phyloP scores from a whole-genome alignment of 73 alveolate species.

The Paramecium tetraurelia region DNA sequence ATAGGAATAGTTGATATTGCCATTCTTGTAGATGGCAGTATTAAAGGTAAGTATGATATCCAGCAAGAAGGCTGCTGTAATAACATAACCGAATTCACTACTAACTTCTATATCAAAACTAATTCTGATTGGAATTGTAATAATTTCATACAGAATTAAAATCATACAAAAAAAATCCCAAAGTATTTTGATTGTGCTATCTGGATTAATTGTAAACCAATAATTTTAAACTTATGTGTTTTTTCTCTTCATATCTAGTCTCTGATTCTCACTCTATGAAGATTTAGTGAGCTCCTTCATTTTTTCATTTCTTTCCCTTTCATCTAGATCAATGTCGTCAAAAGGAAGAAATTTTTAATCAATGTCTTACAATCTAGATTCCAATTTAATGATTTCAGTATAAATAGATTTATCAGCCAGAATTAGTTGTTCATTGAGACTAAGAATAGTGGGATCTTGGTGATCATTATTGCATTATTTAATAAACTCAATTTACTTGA shows the following conservation, averaged over 20 bases:
- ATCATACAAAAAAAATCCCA: slow-evolving; percentile 39
- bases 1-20: slow-evolving; percentile 53
- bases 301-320: not conserved
- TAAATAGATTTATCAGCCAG: not conserved
- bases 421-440: not conserved
- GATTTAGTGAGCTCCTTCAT: not conserved
- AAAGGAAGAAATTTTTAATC: not conserved
- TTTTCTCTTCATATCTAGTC: not conserved
- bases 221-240: not conserved
- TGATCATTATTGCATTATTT: not conserved
- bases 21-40: slow-evolving; percentile 66
- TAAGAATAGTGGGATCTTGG: not conserved
- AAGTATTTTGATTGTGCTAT: not conserved
- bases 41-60: slow-evolving; percentile 67
- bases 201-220: slow-evolving; percentile 11
- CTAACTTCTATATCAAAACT: slow-evolving; percentile 58
- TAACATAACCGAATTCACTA: slow-evolving; percentile 35
- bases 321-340: not conserved
- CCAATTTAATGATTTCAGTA: not conserved
- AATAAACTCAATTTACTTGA: not conserved
- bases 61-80: slow-evolving; percentile 55
- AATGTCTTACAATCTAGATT: not conserved
- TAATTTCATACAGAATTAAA: slow-evolving; percentile 53
- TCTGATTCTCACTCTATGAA: not conserved
- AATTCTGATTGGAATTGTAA: slow-evolving; percentile 56